Percentiles rank a stretch among this genome's conserved stretches.
Evolutionary conservation across 129 eudicot genomes (phyloP).

Genomic region (Silybum marianum): DNA sequence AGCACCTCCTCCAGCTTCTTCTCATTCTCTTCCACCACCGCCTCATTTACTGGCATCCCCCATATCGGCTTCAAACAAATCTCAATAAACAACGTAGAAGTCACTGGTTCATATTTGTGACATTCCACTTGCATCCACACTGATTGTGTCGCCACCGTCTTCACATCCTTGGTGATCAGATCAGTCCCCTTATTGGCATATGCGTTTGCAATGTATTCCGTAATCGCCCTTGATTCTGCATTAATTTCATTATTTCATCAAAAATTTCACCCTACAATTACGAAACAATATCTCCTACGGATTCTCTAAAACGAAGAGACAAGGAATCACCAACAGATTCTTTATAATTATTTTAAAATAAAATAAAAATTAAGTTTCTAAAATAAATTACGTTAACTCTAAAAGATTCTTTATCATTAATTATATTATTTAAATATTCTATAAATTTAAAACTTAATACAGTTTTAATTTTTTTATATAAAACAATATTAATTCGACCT

Average conservation of each 20-base stretch:
- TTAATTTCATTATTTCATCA: not conserved
- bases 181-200: constrained; percentile 26
- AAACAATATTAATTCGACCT: no score
- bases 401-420: no score
- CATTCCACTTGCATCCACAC: constrained; percentile 42
- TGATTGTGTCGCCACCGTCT: constrained; percentile 26
- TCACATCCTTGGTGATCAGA: constrained; percentile 26
- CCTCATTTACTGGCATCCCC: constrained; percentile 42
- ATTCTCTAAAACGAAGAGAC: no score
- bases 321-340: no score
- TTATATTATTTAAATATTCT: no score
- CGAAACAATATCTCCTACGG: not conserved
- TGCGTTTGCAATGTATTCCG: constrained; percentile 44
- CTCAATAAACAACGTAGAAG: constrained; percentile 28
- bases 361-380: no score
- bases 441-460: no score
- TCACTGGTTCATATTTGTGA: constrained; percentile 38
- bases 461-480: no score
- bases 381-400: no score
- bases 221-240: constrained; percentile 83
- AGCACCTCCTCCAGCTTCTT: constrained; percentile 39
- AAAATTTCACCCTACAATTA: not conserved
- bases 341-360: no score
- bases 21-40: constrained; percentile 35
- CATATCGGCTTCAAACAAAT: constrained; percentile 34